These are phyloP conservation scores for Ustilago loliicola DNA, from an alignment of 1,284 basidiomycete species.

Conservation along the genomic window DNA sequence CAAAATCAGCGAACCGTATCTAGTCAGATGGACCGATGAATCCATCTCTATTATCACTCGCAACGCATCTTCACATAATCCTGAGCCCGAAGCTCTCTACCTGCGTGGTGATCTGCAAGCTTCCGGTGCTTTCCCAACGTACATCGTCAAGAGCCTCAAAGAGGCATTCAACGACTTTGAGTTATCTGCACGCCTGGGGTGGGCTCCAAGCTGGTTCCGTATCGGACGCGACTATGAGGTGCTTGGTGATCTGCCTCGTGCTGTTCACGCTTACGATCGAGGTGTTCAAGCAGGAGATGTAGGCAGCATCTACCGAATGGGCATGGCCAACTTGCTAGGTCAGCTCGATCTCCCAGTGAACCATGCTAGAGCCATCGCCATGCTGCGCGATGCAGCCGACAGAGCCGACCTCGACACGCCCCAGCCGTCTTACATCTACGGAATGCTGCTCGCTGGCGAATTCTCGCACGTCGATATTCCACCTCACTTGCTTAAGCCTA, in stretches of 20 bases:
- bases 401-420: constrained; percentile 82
- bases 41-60: constrained; percentile 72
- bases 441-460: constrained; percentile 82
- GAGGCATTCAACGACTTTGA: constrained; percentile 86
- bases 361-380: constrained; percentile 77
- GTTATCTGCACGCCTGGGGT: constrained; percentile 66
- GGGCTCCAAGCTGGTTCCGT: constrained; percentile 79
- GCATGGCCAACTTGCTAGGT: constrained; percentile 89
- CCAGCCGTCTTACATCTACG: constrained; percentile 84
- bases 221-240: constrained; percentile 91
- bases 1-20: constrained; percentile 76
- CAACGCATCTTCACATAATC: constrained; percentile 60
- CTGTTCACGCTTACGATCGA: constrained; percentile 84
- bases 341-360: constrained; percentile 80
- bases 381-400: constrained; percentile 83
- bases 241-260: constrained; percentile 79
- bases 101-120: constrained; percentile 80
- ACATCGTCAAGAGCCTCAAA: constrained; percentile 77
- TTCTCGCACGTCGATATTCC: constrained; percentile 63
- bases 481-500: constrained; percentile 37
- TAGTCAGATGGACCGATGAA: constrained; percentile 77
- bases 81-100: constrained; percentile 81
- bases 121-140: constrained; percentile 75
- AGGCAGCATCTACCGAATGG: constrained; percentile 79
- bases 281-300: constrained; percentile 80